phyloP scores from a whole-genome alignment of 1,284 basidiomycete genomes.

The Lignosus rhinocerotis region DNA sequence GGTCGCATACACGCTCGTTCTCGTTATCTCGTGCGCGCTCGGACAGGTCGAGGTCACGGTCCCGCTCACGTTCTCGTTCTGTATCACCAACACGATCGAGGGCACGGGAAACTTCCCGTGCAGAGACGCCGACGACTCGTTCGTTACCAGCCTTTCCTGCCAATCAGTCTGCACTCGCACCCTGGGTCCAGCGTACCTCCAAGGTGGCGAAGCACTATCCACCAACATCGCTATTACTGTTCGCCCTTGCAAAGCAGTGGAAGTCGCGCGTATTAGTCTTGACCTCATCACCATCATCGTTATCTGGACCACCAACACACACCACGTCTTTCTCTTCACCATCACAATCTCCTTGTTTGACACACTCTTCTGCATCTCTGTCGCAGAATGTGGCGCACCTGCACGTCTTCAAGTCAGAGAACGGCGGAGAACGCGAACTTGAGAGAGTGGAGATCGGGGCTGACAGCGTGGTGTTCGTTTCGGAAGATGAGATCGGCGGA shows the following conservation, averaged over 20 bases:
- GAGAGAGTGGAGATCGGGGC: constrained; percentile 75
- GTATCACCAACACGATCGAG: constrained; percentile 17
- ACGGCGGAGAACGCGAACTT: constrained; percentile 61
- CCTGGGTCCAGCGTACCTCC: constrained; percentile 52
- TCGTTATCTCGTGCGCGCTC: constrained; percentile 16
- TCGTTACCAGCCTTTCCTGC: constrained; percentile 62
- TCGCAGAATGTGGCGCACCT: constrained; percentile 54
- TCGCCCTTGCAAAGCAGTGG: constrained; percentile 73
- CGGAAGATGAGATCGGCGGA: constrained; percentile 67
- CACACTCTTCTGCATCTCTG: constrained; percentile 18
- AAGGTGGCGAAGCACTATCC: constrained; percentile 66
- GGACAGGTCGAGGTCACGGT: constrained; percentile 26
- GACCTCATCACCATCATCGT: constrained; percentile 39
- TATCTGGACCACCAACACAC: constrained; percentile 35
- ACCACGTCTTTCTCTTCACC: constrained; percentile 24
- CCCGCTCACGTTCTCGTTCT: constrained; percentile 18
- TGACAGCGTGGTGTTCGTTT: constrained; percentile 69
- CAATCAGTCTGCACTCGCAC: constrained; percentile 46
- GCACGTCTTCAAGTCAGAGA: constrained; percentile 67
- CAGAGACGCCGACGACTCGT: constrained; percentile 29
- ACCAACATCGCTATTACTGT: constrained; percentile 64
- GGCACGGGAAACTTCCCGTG: constrained; percentile 16
- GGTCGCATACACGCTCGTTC: constrained; percentile 20
- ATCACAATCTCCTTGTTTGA: constrained; percentile 16
- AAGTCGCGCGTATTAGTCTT: constrained; percentile 64